A percentile compares a stretch with the other conserved stretches of the same genome.
Conservation (phyloP, 78 protist species). For the Anaeramoeba flamelloides region DNA sequence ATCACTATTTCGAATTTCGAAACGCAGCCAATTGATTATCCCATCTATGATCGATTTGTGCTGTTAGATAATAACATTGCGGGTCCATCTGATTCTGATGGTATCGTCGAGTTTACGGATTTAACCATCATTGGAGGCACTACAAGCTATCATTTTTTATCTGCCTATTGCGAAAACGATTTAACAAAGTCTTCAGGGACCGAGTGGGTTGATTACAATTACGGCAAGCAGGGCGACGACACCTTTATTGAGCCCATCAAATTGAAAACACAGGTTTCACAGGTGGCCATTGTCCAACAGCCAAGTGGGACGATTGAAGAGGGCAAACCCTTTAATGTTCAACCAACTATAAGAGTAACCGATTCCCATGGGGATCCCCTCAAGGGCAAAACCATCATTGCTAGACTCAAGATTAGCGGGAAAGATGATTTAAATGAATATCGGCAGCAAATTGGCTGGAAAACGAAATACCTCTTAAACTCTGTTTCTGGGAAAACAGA, state of each 20-base stretch:
- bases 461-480: neutral
- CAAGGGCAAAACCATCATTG: neutral
- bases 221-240: neutral
- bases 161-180: neutral
- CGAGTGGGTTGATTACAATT: neutral
- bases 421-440: neutral
- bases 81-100: neutral
- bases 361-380: neutral
- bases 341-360: neutral
- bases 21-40: neutral
- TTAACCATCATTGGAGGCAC: neutral
- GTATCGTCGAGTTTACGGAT: neutral
- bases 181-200: neutral
- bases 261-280: neutral
- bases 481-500: neutral
- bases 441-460: neutral
- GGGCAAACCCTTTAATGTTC: neutral
- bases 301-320: neutral
- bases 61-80: neutral
- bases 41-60: neutral
- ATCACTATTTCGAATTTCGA: neutral
- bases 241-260: neutral
- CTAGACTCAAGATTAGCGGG: neutral
- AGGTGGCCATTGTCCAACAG: neutral
- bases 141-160: neutral